A percentile compares a stretch with the other conserved stretches of the same genome.
Evolutionary conservation across 805 yeast genomes (phyloP).

Genomic region (Lipomyces spencermartinsiae): DNA sequence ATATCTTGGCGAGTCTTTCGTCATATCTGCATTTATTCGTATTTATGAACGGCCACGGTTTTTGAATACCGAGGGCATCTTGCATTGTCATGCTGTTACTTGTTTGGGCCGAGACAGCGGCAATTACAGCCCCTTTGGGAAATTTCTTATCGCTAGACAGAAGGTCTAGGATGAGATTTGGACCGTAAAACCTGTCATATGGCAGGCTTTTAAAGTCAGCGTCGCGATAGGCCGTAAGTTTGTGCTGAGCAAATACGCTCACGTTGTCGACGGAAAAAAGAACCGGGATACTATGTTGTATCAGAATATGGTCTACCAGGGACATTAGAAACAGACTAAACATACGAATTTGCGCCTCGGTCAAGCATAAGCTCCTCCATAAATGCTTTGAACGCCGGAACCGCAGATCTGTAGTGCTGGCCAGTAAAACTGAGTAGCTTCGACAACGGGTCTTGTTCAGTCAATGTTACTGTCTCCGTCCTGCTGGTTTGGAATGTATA

Average conservation of each 20-base stretch:
- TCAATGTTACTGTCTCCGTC: slow-evolving; percentile 6
- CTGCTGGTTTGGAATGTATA: slow-evolving; percentile 13
- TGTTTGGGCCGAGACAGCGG: slow-evolving; percentile 20
- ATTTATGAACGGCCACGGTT: slow-evolving; percentile 21
- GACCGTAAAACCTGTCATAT: slow-evolving; percentile 19
- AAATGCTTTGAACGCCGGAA: slow-evolving; percentile 23
- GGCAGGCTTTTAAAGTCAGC: slow-evolving; percentile 12
- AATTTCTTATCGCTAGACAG: slow-evolving; percentile 24
- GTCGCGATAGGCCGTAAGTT: slow-evolving; percentile 21
- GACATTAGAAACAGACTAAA: too few relatives aligned
- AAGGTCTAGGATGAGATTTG: slow-evolving; percentile 17
- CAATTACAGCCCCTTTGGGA: slow-evolving; percentile 22
- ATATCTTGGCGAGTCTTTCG: slow-evolving; percentile 8
- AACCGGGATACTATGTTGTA: slow-evolving; percentile 22
- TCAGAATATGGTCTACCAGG: not conserved
- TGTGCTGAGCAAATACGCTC: slow-evolving; percentile 22
- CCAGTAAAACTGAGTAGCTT: slow-evolving; percentile 16
- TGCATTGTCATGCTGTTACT: slow-evolving; percentile 14
- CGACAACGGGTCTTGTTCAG: slow-evolving; percentile 16
- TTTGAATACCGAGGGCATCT: slow-evolving; percentile 13
- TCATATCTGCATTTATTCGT: slow-evolving; percentile 15
- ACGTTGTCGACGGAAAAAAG: slow-evolving; percentile 31
- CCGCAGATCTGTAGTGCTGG: slow-evolving; percentile 14
- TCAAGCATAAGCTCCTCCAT: slow-evolving; percentile 19
- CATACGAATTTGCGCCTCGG: slow-evolving; percentile 5